Conservation (phyloP, 2,329 filamentous ascomycete genomes). For the Boeremia exigua region DNA sequence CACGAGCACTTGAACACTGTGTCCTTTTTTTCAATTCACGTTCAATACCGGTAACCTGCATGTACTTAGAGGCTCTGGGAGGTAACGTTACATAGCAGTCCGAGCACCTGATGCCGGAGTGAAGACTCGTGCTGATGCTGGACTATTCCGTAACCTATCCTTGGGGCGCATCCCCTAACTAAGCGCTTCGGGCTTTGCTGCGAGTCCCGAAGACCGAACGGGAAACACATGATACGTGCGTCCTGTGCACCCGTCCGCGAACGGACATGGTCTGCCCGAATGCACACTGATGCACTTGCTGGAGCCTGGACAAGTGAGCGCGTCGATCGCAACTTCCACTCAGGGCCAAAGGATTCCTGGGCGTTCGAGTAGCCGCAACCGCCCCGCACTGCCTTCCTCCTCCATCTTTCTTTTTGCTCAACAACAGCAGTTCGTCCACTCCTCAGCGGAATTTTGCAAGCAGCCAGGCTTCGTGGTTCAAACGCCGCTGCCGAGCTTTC, state of each 20-base stretch:
- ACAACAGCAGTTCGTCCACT: background rate
- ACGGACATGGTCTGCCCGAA: background rate
- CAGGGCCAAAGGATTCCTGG: constrained; percentile 6
- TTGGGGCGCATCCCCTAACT: constrained; percentile 10
- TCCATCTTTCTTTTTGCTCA: background rate
- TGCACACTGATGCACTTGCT: constrained; percentile 4
- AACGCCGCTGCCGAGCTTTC: background rate
- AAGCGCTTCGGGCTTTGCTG: constrained; percentile 9
- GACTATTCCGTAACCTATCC: constrained; percentile 1
- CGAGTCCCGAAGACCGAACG: constrained; percentile 3
- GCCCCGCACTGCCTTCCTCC: constrained; percentile 4
- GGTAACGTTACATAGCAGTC: constrained; percentile 17
- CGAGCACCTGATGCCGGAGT: constrained; percentile 9
- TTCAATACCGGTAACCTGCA: background rate
- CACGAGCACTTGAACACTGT: background rate
- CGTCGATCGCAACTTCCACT: constrained; percentile 16
- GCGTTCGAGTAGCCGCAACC: constrained; percentile 1
- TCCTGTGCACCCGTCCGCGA: constrained; percentile 3
- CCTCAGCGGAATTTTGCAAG: background rate
- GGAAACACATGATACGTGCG: constrained; percentile 18
- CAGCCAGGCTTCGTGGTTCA: background rate
- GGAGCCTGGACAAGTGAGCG: constrained; percentile 4
- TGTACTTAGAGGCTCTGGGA: background rate
- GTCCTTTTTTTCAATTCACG: constrained; percentile 1
- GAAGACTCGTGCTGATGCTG: background rate